These are phyloP conservation scores for Drechslera avenae DNA, from an alignment of 2,329 filamentous ascomycete genomes.

Conservation along the genomic window DNA sequence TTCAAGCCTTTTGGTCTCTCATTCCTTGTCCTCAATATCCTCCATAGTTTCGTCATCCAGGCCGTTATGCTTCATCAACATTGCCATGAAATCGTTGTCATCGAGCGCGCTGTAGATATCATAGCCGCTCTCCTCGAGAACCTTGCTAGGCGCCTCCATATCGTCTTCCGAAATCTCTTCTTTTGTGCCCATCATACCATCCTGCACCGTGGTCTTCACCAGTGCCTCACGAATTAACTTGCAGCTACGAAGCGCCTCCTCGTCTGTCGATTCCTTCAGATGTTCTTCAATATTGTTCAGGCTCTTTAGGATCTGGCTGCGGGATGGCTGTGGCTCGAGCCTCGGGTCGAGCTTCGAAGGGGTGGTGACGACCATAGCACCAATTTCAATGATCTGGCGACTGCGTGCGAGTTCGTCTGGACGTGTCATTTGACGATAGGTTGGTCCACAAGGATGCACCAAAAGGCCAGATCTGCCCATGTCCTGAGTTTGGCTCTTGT, in stretches of 20 bases:
- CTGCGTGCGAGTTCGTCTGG: conserved; percentile 25
- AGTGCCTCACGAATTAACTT: conserved; percentile 22
- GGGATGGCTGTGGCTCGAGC: not conserved
- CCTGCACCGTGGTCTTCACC: not conserved
- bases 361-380: conserved; percentile 33
- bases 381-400: conserved; percentile 37
- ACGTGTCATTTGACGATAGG: conserved; percentile 30
- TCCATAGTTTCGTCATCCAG: not conserved
- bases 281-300: conserved; percentile 27
- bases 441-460: not conserved
- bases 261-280: conserved; percentile 10
- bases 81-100: conserved; percentile 13
- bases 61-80: conserved; percentile 18
- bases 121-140: not conserved
- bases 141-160: conserved; percentile 9
- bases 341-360: conserved; percentile 6
- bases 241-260: conserved; percentile 27
- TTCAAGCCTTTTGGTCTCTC: not conserved
- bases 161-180: not conserved
- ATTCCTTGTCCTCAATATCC: not conserved
- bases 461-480: not conserved
- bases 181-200: not conserved
- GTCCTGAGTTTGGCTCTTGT: not conserved
- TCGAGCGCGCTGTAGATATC: conserved; percentile 5
- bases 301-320: conserved; percentile 13